A percentile compares a stretch with the other conserved stretches of the same genome.
Conservation (phyloP, 306 rosid genomes). For the Rubus idaeus region DNA sequence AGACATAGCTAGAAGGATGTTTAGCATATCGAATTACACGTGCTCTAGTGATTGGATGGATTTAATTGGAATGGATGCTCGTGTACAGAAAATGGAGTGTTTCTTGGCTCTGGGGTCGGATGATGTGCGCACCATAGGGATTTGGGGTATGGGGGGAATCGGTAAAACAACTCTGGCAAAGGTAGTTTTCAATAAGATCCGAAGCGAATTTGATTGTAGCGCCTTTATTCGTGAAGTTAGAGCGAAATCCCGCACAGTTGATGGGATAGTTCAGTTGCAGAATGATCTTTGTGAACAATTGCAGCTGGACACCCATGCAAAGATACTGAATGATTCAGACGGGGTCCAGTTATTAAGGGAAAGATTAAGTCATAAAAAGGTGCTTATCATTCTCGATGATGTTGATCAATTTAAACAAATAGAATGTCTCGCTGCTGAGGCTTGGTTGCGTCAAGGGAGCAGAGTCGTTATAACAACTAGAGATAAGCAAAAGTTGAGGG, state of each 20-base stretch:
- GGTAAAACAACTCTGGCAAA: constrained; percentile 9
- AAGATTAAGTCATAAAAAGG: background rate
- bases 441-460: background rate
- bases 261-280: background rate
- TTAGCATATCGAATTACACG: background rate
- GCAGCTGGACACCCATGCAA: rapidly evolving
- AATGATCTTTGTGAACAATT: background rate
- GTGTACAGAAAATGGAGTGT: background rate
- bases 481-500: background rate
- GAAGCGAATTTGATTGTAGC: background rate
- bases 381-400: constrained; percentile 12
- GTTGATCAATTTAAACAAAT: constrained; percentile 2
- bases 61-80: constrained; percentile 9
- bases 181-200: background rate
- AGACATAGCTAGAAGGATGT: background rate
- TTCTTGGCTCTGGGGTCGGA: background rate
- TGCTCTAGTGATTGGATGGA: background rate
- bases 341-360: background rate
- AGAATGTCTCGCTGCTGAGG: background rate
- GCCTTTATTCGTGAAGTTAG: background rate
- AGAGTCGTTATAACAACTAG: constrained; percentile 19
- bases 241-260: background rate
- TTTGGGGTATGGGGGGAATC: constrained; percentile 1
- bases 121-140: background rate
- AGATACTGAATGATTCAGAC: background rate